Base-by-base conservation (phyloP, 1,284 basidiomycete genomes). In the Puccinia coronata region DNA sequence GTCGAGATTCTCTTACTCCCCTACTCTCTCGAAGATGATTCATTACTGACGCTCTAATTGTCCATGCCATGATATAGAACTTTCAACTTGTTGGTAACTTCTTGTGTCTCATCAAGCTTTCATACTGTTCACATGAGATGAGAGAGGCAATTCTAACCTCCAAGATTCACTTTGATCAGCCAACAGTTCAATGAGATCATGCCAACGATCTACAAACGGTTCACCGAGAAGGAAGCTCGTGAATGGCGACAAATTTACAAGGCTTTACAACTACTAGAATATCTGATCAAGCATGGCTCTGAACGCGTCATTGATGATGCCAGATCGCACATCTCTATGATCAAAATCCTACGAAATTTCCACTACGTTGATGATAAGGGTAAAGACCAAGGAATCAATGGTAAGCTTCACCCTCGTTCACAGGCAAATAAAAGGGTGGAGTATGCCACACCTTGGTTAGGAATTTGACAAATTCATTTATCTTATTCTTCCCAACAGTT, bases 181-280 rank as follows among this genome's bases (percentile, higher is more conserved):
- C 94, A 96, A 88, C 91, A 96, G 84, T 99, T 99, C 88, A 99
- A 99, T 87, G 97, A 99, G 88, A 95, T 99, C 86, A 98, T 99
- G 95, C 96, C 97, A 1, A 92, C 92, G 85, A 98, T 98, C 84
- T 99, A 98, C 87, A 90, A 92, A 74, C 82, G 85, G 67, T 88
- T 88, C 82, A 87, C 87, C 80, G 93, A 96, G 87, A 98, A 98
- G 88, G 97, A 99, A 87, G 97, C 97, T 0, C 89, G 92, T 41
- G 95, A 99, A 86, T 99, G 96, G 96, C 90, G 96, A 57, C 96
- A 99, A 87, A 99, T 99, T 83, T 99, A 99, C 90, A 99, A 99
- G 89, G 83, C 82, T n/a, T 89, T 98, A 23, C 93, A 96, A 87
- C 89, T 98, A 4, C 90, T 98, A 74, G 96, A 98, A 87, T 99